These are phyloP conservation scores for Boletellus deceptivus DNA, from an alignment of 1,284 basidiomycete species.

Conservation along the genomic window DNA sequence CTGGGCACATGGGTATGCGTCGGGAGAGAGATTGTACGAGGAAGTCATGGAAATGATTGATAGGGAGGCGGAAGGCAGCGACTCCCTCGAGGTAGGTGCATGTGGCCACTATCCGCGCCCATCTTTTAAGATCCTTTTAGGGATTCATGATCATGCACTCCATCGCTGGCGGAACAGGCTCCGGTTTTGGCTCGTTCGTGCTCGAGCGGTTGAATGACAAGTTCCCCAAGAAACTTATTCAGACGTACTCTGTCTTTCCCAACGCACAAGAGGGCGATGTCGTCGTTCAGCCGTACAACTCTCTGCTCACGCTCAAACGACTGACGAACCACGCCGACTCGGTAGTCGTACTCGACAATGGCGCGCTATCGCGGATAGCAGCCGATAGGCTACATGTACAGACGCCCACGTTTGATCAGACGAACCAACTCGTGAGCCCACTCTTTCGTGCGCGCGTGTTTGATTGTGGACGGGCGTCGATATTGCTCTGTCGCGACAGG, in stretches of 20 bases:
- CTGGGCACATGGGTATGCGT: slow-evolving; percentile 93
- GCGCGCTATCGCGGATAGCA: slow-evolving; percentile 88
- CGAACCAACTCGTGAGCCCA: slow-evolving; percentile 81
- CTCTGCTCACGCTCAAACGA: slow-evolving; percentile 90
- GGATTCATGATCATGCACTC: slow-evolving; percentile 99
- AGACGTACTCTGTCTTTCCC: slow-evolving; percentile 99
- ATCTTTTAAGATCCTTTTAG: slow-evolving; percentile 41
- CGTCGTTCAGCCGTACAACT: slow-evolving; percentile 99
- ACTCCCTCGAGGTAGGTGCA: slow-evolving; percentile 86
- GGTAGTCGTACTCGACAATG: slow-evolving; percentile 97
- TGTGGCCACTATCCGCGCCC: neutral
- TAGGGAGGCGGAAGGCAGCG: slow-evolving; percentile 96
- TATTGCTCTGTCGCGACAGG: slow-evolving; percentile 44
- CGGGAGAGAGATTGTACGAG: slow-evolving; percentile 91
- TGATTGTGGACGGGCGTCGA: slow-evolving; percentile 3
- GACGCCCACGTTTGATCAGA: slow-evolving; percentile 91
- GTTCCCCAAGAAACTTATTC: slow-evolving; percentile 98
- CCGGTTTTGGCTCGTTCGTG: slow-evolving; percentile 95
- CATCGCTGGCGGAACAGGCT: slow-evolving; percentile 98
- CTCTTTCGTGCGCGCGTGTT: neutral
- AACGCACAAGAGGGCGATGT: slow-evolving; percentile 90
- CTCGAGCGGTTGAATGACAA: slow-evolving; percentile 96
- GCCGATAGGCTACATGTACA: slow-evolving; percentile 90
- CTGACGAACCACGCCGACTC: slow-evolving; percentile 96
- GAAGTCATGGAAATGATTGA: slow-evolving; percentile 99